These are phyloP conservation scores for Halteria grandinella DNA, from an alignment of 73 alveolate genomes.

Conservation along the genomic window DNA sequence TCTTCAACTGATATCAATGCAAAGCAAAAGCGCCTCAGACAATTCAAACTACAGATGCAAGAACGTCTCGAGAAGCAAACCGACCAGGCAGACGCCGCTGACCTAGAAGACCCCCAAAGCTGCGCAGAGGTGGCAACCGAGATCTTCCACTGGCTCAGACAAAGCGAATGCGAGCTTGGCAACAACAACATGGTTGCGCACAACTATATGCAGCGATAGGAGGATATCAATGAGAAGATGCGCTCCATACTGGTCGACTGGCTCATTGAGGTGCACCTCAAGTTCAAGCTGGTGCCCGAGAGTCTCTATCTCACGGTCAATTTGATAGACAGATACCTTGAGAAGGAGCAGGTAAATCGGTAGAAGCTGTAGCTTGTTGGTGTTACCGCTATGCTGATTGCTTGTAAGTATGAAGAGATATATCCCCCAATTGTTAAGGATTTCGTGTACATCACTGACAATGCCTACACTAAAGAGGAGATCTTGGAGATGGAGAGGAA, in stretches of 20 bases:
- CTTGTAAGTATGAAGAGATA: conserved; percentile 93
- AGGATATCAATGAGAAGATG: conserved; percentile 89
- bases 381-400: conserved; percentile 89
- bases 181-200: background rate
- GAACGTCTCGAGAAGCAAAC: background rate
- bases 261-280: conserved; percentile 88
- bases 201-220: conserved; percentile 71
- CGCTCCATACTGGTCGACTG: conserved; percentile 90
- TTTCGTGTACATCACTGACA: conserved; percentile 90
- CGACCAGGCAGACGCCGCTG: conserved; percentile 17
- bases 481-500: conserved; percentile 84
- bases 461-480: conserved; percentile 86
- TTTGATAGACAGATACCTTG: conserved; percentile 86
- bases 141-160: background rate
- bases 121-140: conserved; percentile 58
- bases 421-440: conserved; percentile 92
- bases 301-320: conserved; percentile 87
- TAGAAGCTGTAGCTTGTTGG: conserved; percentile 86
- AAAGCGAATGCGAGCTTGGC: background rate
- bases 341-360: conserved; percentile 67
- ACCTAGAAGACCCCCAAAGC: conserved; percentile 28
- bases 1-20: background rate
- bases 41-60: background rate
- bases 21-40: background rate
- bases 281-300: conserved; percentile 80